These are phyloP conservation scores for Plasmodium reichenowi DNA, from an alignment of 169 alveolate species.

Conservation along the genomic window DNA sequence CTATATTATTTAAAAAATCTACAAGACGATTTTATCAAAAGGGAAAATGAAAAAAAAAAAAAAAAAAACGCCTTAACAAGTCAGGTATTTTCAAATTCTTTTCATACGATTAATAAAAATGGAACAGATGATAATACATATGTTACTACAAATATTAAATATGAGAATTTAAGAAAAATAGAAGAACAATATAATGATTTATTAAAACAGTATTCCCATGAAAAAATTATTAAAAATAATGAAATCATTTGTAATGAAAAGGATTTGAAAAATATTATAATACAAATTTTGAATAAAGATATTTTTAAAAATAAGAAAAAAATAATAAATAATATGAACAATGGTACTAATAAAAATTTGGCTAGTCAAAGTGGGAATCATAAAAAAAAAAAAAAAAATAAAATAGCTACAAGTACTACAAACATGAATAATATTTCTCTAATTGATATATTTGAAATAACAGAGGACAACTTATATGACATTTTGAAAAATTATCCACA, in stretches of 20 bases:
- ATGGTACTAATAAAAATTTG: neutral
- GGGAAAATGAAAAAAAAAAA: neutral
- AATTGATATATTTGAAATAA: slow-evolving; percentile 30
- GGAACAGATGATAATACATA: neutral
- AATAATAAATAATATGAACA: neutral
- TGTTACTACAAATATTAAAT: neutral
- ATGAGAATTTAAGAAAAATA: slow-evolving; percentile 8
- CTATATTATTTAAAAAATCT: slow-evolving; percentile 16
- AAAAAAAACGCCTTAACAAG: neutral
- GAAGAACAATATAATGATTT: slow-evolving; percentile 36
- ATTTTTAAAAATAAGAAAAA: slow-evolving; percentile 2
- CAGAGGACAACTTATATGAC: slow-evolving; percentile 19
- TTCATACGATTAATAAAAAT: neutral
- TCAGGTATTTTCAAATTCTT: neutral
- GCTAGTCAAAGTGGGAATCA: too few species aligned
- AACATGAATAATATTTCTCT: neutral
- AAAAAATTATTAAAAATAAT: neutral
- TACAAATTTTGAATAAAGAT: slow-evolving; percentile 23
- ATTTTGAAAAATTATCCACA: slow-evolving; percentile 13
- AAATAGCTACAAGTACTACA: neutral
- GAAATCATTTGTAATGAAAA: slow-evolving; percentile 3
- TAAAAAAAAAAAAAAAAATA: slow-evolving; percentile 17
- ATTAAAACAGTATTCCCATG: slow-evolving; percentile 11
- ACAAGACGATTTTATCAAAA: slow-evolving; percentile 17
- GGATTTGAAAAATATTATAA: slow-evolving; percentile 33